phyloP scores from a whole-genome alignment of 352 stramenopile species.

The Phytophthora brassicae region DNA sequence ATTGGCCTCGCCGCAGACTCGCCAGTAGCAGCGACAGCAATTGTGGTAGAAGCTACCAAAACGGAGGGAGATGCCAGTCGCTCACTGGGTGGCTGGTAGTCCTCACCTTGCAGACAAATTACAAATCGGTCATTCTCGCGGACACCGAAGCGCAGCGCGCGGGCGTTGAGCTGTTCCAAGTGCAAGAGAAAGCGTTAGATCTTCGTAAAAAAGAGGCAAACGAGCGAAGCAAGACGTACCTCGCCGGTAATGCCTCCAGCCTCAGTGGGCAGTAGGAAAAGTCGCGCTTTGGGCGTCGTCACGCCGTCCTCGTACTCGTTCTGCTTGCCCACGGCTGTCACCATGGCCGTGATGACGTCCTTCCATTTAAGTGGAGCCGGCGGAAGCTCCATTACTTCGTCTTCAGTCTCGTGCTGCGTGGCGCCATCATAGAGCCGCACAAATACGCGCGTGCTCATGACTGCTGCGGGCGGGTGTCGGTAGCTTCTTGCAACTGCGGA shows the following conservation, averaged over 20 bases:
- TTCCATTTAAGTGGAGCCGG: constrained; percentile 67
- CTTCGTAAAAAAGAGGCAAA: not conserved
- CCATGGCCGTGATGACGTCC: constrained; percentile 64
- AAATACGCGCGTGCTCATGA: constrained; percentile 69
- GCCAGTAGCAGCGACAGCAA: not conserved
- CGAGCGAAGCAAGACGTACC: constrained; percentile 26
- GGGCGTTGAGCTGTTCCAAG: constrained; percentile 55
- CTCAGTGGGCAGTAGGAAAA: constrained; percentile 68
- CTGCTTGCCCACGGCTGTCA: constrained; percentile 57
- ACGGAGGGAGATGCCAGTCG: constrained; percentile 1
- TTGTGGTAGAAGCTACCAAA: not conserved
- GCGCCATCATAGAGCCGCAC: constrained; percentile 72
- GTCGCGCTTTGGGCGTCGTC: constrained; percentile 43
- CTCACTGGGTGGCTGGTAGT: constrained; percentile 56
- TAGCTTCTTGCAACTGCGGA: constrained; percentile 30
- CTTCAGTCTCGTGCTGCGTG: constrained; percentile 52
- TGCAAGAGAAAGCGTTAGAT: constrained; percentile 15
- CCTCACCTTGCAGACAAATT: constrained; percentile 65
- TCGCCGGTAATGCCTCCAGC: constrained; percentile 61
- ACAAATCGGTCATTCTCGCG: constrained; percentile 81
- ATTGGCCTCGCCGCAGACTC: constrained; percentile 18
- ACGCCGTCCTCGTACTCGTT: constrained; percentile 44
- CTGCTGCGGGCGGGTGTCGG: constrained; percentile 3
- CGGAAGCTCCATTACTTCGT: constrained; percentile 69
- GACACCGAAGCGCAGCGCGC: constrained; percentile 71